A percentile compares a stretch with the other conserved stretches of the same genome.
phyloP scores from a whole-genome alignment of 345 rosid species.

The Aegle marmelos region DNA sequence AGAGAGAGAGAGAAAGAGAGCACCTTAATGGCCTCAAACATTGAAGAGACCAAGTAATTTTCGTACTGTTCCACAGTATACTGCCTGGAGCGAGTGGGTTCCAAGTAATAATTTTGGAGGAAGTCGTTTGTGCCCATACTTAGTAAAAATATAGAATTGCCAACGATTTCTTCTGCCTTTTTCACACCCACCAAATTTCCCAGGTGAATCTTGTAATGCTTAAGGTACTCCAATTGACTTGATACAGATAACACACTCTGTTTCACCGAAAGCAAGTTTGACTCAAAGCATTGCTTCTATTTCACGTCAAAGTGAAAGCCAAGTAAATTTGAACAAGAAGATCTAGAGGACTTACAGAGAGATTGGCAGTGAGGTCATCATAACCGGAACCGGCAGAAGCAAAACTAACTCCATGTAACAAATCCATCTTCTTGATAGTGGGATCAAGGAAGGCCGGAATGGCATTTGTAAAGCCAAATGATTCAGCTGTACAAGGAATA shows the following conservation, averaged over 20 bases:
- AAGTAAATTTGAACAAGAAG: neutral
- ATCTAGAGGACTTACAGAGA: slow-evolving; percentile 47
- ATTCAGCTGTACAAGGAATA: slow-evolving; percentile 47
- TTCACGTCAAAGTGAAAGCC: neutral
- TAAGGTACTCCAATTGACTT: slow-evolving; percentile 56
- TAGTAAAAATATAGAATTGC: slow-evolving; percentile 43
- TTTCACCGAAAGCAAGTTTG: neutral
- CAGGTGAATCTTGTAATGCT: slow-evolving; percentile 67
- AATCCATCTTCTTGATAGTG: slow-evolving; percentile 37
- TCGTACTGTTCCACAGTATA: slow-evolving; percentile 51
- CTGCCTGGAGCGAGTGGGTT: slow-evolving; percentile 57
- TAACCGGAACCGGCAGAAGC: slow-evolving; percentile 96
- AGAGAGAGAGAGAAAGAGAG: neutral
- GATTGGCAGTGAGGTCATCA: slow-evolving; percentile 78
- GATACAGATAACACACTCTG: slow-evolving; percentile 64
- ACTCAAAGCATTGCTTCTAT: neutral
- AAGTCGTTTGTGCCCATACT: slow-evolving; percentile 93
- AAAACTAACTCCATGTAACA: slow-evolving; percentile 76
- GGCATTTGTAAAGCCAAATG: slow-evolving; percentile 49
- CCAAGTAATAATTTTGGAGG: slow-evolving; percentile 71
- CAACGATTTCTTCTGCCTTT: slow-evolving; percentile 46
- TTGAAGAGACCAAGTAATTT: slow-evolving; percentile 46
- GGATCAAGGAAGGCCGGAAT: slow-evolving; percentile 75
- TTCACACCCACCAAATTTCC: slow-evolving; percentile 44
- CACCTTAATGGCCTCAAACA: slow-evolving; percentile 57